Base-by-base conservation (phyloP, 192 early-diverging fungal species). In the Bifiguratus adelaidae region DNA sequence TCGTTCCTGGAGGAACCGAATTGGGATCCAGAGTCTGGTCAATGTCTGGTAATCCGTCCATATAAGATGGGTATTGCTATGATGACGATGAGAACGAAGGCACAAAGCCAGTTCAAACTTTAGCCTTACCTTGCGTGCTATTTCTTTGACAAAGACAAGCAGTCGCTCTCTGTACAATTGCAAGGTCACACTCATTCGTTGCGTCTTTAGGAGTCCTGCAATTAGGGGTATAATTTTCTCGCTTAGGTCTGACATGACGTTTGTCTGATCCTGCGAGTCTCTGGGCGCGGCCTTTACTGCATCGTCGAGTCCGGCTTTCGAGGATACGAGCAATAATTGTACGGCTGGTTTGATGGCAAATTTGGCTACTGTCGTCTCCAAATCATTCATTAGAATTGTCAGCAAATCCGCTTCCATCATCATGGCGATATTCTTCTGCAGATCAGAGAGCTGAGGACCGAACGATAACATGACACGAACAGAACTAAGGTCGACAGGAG, bases 401-500 rank as follows among this genome's bases (percentile, higher is more conserved):
- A 80, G 53, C 8, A 90, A 73, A 48, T 90, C 88, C 44, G 58
- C 65, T 36, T 89, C 77, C 80, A 89, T 86, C 70, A 85, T 80
- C 13, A 59, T 63, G 9, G 73, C 77, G 23, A 88, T 81, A 9
- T 72, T 65, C 35, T 65, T 68, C 21, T 78, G 55, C 73, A 89
- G 71, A 34, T 82, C 74, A 8, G 58, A 44, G 32, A 90, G 56
- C 35, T 90, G 82, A 3, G 55, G 60, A 12, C 62, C 69, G 41
- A 84, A 78, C 50, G 81, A 61, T 1, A 64, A 55, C 47, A 89
- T 44, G 5, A 74, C 68, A 20, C 55, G 59, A 3, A 89, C 77
- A 8, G 73, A 59, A 9, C 76, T 62, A 26, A 85, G 64, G 55
- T 86, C 82, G 38, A 83, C 46, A n/a, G 37, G 28, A 23, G 44